These are phyloP conservation scores for Thamnidium elegans DNA, from an alignment of 192 early-diverging fungal genomes.

Conservation along the genomic window DNA sequence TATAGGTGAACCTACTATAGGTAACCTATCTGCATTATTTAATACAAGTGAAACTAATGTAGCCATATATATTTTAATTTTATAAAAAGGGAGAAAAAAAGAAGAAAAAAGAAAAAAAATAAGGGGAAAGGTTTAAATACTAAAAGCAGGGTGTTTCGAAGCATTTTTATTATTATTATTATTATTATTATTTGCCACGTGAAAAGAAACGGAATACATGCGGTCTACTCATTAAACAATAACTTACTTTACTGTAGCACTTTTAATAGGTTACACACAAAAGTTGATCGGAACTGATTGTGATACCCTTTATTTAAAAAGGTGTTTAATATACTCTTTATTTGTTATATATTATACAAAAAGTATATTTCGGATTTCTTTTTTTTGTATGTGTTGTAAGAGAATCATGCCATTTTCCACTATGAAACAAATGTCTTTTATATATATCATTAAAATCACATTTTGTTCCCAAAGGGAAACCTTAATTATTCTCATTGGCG, in stretches of 20 bases:
- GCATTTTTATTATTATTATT: no score
- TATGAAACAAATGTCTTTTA: neutral
- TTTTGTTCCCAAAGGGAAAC: neutral
- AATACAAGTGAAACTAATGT: conserved; percentile 11
- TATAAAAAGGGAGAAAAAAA: neutral
- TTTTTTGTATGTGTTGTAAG: neutral
- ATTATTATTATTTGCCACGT: neutral
- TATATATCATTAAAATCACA: neutral
- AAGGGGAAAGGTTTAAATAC: neutral
- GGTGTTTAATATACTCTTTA: no score
- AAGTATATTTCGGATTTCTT: no score
- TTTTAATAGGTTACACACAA: neutral
- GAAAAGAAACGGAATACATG: neutral
- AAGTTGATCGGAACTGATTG: neutral
- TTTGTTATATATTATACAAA: no score
- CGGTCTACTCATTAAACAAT: neutral
- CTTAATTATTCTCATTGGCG: neutral
- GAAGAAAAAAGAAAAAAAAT: neutral
- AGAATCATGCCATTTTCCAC: neutral
- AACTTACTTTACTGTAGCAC: neutral
- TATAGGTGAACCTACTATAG: conserved; percentile 18
- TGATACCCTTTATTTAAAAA: neutral
- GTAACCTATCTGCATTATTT: conserved; percentile 16
- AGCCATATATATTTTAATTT: neutral
- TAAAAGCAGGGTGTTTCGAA: neutral